Evolutionary conservation across 2,329 filamentous ascomycete species (phyloP), one percentile per base, ranked within the genome.

Genomic region (Chlorencoelia australis): DNA sequence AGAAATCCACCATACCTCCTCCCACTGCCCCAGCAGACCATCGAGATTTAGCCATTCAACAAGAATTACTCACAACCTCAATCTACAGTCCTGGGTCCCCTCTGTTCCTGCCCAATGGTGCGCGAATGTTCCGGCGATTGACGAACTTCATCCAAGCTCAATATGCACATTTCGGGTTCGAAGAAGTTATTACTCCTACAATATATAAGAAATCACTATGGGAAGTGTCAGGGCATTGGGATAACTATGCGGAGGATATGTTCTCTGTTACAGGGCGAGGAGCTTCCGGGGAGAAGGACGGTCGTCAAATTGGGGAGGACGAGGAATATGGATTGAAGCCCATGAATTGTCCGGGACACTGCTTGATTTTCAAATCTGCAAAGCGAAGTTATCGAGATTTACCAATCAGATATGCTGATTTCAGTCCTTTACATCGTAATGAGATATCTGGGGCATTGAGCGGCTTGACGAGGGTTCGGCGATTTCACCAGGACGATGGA

Each of bases 321-420:
- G 76, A 79, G 45, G 80, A 83, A 44, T 93, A 84, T 59, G 84
- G 83, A 13, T 64, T 94, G 48, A 94, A 94, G 59, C 86, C 86
- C 10, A 94, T 94, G 86, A 94, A 94, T 56, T 94, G 86, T 55
- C 86, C 86, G 0, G 86, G 85, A 3, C 86, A 94, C 59, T 93
- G 85, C 56, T 66, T 94, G 45, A 73, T 94, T 43, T 94, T 93
- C 56, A 79, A 73, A 42, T 79, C 79, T 30, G 73, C 79, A 46
- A 69, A 71, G 39, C 75, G 78, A 42, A 86, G 79, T 48, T 89
- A 89, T 59, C 73, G 80, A 45, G 82, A 94, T 46, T 65, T 94
- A 13, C 86, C 87, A 1, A 71, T 93, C 43, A 77, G 86, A 50
- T 86, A 85, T 59, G 84, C 86, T 38, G 87, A 94, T 58, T 94